Evolutionary conservation across 2,329 filamentous ascomycete genomes (phyloP).

Genomic region (Geosmithia flava): DNA sequence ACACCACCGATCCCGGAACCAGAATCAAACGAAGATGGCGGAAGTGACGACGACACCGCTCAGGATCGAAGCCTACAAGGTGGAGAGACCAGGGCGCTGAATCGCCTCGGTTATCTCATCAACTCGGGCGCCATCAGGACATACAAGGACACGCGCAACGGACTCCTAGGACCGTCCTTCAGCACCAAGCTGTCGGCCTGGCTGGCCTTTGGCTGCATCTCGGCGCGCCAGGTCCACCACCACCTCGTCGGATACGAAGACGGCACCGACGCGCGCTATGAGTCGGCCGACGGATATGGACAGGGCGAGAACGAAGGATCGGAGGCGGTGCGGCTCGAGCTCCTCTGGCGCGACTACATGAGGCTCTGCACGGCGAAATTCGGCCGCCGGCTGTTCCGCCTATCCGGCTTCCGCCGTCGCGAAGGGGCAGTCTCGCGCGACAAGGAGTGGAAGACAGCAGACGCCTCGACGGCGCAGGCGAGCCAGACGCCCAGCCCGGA

Average conservation of each 20-base stretch:
- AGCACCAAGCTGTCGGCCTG: constrained; percentile 68
- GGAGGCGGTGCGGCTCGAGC: constrained; percentile 55
- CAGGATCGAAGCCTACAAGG: constrained; percentile 57
- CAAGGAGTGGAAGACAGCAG: constrained; percentile 36
- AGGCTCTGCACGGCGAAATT: constrained; percentile 63
- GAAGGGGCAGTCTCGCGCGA: constrained; percentile 19
- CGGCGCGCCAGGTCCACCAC: constrained; percentile 59
- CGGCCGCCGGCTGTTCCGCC: constrained; percentile 47
- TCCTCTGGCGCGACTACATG: constrained; percentile 76
- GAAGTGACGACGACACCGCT: constrained; percentile 22
- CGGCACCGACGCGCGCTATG: constrained; percentile 30
- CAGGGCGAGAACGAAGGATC: constrained; percentile 63
- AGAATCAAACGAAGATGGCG: no score
- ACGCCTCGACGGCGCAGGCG: constrained; percentile 12
- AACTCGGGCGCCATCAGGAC: constrained; percentile 43
- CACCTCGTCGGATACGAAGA: constrained; percentile 59
- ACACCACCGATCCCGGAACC: constrained; percentile 34
- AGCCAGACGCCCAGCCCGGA: constrained; percentile 27
- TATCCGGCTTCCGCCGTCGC: constrained; percentile 50
- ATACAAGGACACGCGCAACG: constrained; percentile 63
- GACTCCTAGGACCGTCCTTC: constrained; percentile 56
- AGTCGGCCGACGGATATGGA: constrained; percentile 43
- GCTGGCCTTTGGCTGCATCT: constrained; percentile 59
- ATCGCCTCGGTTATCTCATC: constrained; percentile 49
- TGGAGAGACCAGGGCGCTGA: constrained; percentile 48